Percentiles rank a stretch among this genome's conserved stretches.
Evolutionary conservation across 805 yeast genomes (phyloP).

Genomic region (Kurtzmaniella cleridarum): DNA sequence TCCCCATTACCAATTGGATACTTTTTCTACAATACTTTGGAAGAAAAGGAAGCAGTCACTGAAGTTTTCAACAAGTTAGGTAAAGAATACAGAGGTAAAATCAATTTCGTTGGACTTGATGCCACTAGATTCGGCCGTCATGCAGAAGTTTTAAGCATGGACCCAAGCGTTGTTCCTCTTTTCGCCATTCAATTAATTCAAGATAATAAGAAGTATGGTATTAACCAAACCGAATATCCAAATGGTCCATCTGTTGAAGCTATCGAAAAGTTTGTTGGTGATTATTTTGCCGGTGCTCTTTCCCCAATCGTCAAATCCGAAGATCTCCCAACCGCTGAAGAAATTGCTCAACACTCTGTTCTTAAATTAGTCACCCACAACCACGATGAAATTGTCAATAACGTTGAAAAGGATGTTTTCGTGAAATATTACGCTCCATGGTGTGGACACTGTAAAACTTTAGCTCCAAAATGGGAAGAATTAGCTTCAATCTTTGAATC

Average conservation of each 20-base stretch:
- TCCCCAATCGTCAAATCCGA: constrained; percentile 78
- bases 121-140: constrained; percentile 78
- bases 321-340: constrained; percentile 79
- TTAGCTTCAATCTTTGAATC: constrained; percentile 64
- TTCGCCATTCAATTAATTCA: constrained; percentile 77
- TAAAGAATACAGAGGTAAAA: constrained; percentile 68
- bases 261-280: constrained; percentile 57
- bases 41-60: constrained; percentile 55
- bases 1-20: constrained; percentile 78
- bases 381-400: constrained; percentile 63
- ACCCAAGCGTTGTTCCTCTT: constrained; percentile 76
- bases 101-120: constrained; percentile 86
- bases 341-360: constrained; percentile 51
- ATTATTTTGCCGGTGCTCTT: constrained; percentile 59
- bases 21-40: constrained; percentile 71
- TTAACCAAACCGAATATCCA: constrained; percentile 52
- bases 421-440: constrained; percentile 96
- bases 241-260: constrained; percentile 42
- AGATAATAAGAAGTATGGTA: constrained; percentile 71
- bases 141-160: constrained; percentile 78
- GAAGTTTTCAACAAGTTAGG: constrained; percentile 58
- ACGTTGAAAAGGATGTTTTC: constrained; percentile 59
- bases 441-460: constrained; percentile 94
- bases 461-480: constrained; percentile 86
- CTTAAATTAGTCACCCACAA: constrained; percentile 77